A percentile compares a stretch with the other conserved stretches of the same genome.
phyloP scores from a whole-genome alignment of 306 rosid species.

The Sicyos baderoa region DNA sequence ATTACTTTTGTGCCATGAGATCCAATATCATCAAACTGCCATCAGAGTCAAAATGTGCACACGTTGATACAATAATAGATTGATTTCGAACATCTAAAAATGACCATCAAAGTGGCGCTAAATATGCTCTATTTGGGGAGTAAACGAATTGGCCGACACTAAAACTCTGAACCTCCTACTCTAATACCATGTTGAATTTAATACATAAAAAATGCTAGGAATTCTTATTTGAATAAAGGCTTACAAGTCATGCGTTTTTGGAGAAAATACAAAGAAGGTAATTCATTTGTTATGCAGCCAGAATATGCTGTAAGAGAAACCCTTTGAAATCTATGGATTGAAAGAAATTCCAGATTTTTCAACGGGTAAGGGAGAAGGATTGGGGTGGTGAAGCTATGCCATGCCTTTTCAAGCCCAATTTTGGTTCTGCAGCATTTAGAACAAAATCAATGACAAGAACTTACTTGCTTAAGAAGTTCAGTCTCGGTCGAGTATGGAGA shows the following conservation, averaged over 20 bases:
- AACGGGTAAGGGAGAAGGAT: background rate
- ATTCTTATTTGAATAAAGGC: background rate
- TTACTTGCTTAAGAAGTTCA: conserved; percentile 77
- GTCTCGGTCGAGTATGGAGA: conserved; percentile 81
- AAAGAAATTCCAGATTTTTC: background rate
- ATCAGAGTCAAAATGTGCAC: conserved; percentile 20
- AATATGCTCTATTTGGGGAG: too few species aligned
- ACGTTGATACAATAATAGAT: background rate
- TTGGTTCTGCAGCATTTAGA: background rate
- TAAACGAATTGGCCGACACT: too few species aligned
- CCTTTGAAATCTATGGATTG: background rate
- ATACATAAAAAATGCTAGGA: background rate
- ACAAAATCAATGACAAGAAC: conserved; percentile 16
- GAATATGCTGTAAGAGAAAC: background rate
- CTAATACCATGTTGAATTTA: too few species aligned
- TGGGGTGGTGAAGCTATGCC: background rate
- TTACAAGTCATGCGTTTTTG: background rate
- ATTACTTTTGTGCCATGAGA: conserved; percentile 83
- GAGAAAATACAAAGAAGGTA: background rate
- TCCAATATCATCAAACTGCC: conserved; percentile 77
- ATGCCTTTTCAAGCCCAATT: background rate
- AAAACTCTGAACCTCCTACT: too few species aligned
- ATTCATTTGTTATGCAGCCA: background rate
- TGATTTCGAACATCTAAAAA: background rate
- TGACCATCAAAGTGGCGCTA: conserved; percentile 3